Conservation (phyloP, 805 yeast species). For the Osmozyma mogii region DNA sequence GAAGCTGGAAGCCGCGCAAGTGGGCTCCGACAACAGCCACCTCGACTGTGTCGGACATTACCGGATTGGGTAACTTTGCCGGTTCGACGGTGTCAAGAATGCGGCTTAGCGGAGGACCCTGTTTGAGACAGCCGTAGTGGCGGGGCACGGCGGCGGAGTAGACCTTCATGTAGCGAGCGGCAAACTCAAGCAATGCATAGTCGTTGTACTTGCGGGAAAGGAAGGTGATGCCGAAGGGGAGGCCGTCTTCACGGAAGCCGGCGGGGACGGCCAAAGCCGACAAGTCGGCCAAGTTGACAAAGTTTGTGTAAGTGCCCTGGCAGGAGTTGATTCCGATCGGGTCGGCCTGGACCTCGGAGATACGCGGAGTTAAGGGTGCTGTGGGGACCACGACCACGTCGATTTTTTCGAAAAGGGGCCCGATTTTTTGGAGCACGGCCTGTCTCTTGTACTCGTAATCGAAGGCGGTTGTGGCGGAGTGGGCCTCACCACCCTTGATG, state of each 20-base stretch:
- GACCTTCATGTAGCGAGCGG: conserved; percentile 55
- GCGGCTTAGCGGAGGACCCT: conserved; percentile 38
- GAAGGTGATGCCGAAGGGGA: conserved; percentile 87
- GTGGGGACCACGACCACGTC: conserved; percentile 89
- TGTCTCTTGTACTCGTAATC: conserved; percentile 83
- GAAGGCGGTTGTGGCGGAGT: conserved; percentile 77
- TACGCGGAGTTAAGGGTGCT: conserved; percentile 85
- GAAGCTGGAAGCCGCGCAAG: conserved; percentile 75
- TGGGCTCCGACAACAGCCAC: conserved; percentile 98
- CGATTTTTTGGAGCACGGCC: conserved; percentile 61
- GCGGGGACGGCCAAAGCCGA: conserved; percentile 89
- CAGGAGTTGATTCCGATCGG: conserved; percentile 78
- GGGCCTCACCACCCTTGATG: conserved; percentile 69
- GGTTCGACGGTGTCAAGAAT: conserved; percentile 22
- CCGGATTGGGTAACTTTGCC: conserved; percentile 9
- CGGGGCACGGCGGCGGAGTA: conserved; percentile 41
- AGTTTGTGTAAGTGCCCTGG: conserved; percentile 98
- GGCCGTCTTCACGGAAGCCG: conserved; percentile 75
- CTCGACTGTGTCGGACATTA: conserved; percentile 31
- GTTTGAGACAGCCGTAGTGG: conserved; percentile 46
- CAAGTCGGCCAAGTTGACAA: conserved; percentile 88
- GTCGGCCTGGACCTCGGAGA: conserved; percentile 62
- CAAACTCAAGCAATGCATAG: conserved; percentile 79
- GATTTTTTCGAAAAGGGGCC: conserved; percentile 43
- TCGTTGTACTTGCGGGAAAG: conserved; percentile 79